Evolutionary conservation across 345 rosid genomes (phyloP).

Genomic region (Eucalyptus sideroxylon): DNA sequence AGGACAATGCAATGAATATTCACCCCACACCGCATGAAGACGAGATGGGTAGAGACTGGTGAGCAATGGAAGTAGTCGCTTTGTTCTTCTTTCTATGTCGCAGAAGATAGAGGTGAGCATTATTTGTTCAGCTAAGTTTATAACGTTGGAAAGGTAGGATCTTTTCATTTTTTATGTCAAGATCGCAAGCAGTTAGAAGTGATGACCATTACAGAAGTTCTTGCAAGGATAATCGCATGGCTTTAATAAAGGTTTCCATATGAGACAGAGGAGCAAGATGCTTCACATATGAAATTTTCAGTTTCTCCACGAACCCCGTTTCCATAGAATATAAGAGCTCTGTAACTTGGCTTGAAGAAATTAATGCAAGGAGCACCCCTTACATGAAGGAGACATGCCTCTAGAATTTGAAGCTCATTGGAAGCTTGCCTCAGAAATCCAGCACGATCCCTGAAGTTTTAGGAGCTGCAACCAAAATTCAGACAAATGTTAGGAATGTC

Average conservation of each 20-base stretch:
- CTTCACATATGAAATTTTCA: background rate
- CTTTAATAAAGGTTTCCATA: background rate
- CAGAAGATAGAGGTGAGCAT: background rate
- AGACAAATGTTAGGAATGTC: background rate
- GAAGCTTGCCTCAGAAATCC: slow-evolving; percentile 75
- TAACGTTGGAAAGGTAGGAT: background rate
- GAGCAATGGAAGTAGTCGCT: background rate
- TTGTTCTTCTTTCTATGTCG: background rate
- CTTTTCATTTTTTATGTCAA: background rate
- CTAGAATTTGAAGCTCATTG: slow-evolving; percentile 63
- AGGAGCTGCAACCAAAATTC: slow-evolving; percentile 17
- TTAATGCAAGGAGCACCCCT: background rate
- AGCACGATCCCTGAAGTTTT: slow-evolving; percentile 51
- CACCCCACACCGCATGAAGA: background rate
- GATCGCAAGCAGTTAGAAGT: background rate
- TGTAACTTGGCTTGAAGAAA: background rate
- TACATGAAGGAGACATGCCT: slow-evolving; percentile 25
- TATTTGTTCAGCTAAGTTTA: background rate
- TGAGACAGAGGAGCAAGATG: background rate
- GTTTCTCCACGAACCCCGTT: background rate
- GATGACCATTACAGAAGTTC: background rate
- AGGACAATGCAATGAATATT: background rate
- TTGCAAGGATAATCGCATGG: background rate
- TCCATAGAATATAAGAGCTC: background rate
- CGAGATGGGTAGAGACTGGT: background rate